Evolutionary conservation across 2,329 filamentous ascomycete genomes (phyloP).

Genomic region (Ophidiomyces ophidiicola): DNA sequence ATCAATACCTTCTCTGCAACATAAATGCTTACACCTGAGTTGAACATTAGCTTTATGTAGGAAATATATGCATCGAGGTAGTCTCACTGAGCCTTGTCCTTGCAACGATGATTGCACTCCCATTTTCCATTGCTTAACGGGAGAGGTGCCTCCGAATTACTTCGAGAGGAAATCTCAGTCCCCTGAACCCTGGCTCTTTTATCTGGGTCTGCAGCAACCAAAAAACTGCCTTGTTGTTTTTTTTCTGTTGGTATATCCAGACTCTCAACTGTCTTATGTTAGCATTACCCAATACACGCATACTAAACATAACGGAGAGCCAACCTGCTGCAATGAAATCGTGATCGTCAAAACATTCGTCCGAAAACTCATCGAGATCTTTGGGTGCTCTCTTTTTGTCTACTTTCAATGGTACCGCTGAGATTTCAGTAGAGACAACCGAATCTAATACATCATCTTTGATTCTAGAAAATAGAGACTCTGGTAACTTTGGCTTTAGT

Average conservation of each 20-base stretch:
- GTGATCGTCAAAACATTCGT: constrained; percentile 41
- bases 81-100: constrained; percentile 40
- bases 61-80: constrained; percentile 20
- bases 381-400: too few relatives aligned
- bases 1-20: constrained; percentile 59
- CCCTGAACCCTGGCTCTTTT: too few relatives aligned
- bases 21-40: constrained; percentile 54
- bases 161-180: neutral
- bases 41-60: constrained; percentile 25
- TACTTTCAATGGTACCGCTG: too few relatives aligned
- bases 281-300: neutral
- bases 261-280: constrained; percentile 2
- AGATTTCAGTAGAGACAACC: neutral
- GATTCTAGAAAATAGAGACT: constrained; percentile 32
- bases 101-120: constrained; percentile 61
- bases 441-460: neutral
- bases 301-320: neutral
- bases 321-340: constrained; percentile 39
- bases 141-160: constrained; percentile 30
- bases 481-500: constrained; percentile 39
- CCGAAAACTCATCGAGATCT: constrained; percentile 40
- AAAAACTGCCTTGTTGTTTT: too few relatives aligned
- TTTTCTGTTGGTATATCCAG: neutral
- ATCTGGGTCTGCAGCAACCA: too few relatives aligned
- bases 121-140: constrained; percentile 58